Percentiles rank a stretch among this genome's conserved stretches.
Evolutionary conservation across 2,329 filamentous ascomycete genomes (phyloP).

Genomic region (Trichoderma afroharzianum): DNA sequence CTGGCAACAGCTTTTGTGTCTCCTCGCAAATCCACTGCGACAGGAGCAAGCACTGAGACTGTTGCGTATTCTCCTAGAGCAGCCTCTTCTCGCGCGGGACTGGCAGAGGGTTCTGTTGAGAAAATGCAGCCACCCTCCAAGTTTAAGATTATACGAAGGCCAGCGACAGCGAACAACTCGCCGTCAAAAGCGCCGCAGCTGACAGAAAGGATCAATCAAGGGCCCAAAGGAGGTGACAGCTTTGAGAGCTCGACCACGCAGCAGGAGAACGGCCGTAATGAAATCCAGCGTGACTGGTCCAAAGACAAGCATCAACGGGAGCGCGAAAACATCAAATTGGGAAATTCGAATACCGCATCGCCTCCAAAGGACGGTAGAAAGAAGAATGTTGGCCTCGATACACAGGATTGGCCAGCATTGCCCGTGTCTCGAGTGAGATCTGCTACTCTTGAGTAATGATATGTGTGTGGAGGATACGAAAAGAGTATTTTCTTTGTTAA

Average conservation of each 20-base stretch:
- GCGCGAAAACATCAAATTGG: not conserved
- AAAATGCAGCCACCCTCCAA: not conserved
- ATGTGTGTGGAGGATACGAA: not conserved
- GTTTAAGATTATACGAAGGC: not conserved
- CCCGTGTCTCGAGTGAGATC: conserved; percentile 26
- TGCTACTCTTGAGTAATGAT: conserved; percentile 16
- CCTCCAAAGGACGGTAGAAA: not conserved
- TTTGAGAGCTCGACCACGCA: not conserved
- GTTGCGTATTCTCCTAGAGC: not conserved
- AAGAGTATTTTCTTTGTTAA: not conserved
- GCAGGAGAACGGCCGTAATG: not conserved
- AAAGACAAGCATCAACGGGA: not conserved
- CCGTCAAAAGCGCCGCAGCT: not conserved
- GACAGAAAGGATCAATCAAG: not conserved
- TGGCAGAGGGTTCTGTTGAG: not conserved
- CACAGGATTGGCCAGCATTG: conserved; percentile 28
- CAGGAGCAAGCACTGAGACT: not conserved
- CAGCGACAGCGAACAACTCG: not conserved
- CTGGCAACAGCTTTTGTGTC: conserved; percentile 14
- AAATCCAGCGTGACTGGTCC: not conserved
- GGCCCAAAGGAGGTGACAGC: not conserved
- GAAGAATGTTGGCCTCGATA: conserved; percentile 10
- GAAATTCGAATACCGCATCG: not conserved
- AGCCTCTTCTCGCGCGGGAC: not conserved
- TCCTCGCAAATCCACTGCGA: not conserved